phyloP scores from a whole-genome alignment of 2,329 filamentous ascomycete genomes.

The Rhynchosporium secalis region DNA sequence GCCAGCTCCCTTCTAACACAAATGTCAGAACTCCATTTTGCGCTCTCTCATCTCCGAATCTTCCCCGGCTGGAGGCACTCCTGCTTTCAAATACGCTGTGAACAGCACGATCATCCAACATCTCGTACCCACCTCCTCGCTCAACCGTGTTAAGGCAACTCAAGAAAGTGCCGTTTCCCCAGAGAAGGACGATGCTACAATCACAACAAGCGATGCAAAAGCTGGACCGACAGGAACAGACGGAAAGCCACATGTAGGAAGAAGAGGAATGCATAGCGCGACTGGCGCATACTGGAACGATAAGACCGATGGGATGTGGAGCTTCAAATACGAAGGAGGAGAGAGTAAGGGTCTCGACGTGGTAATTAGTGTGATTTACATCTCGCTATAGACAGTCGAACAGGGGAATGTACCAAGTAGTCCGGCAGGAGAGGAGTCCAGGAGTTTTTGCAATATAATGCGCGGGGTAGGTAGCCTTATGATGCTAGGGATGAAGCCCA shows the following conservation, averaged over 20 bases:
- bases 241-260: conserved; percentile 72
- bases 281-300: conserved; percentile 88
- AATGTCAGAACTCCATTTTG: conserved; percentile 70
- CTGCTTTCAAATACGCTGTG: conserved; percentile 88
- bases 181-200: conserved; percentile 47
- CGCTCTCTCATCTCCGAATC: conserved; percentile 76
- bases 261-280: conserved; percentile 87
- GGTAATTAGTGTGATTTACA: conserved; percentile 76
- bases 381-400: conserved; percentile 42
- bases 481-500: neutral
- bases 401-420: conserved; percentile 4
- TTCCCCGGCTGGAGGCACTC: conserved; percentile 57
- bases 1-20: conserved; percentile 20
- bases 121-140: conserved; percentile 65
- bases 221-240: conserved; percentile 53
- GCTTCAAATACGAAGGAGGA: conserved; percentile 76
- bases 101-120: conserved; percentile 99
- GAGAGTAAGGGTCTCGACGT: conserved; percentile 68
- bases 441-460: conserved; percentile 2
- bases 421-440: conserved; percentile 5
- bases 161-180: conserved; percentile 34
- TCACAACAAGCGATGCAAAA: conserved; percentile 54
- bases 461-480: conserved; percentile 18
- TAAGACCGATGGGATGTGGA: conserved; percentile 88
- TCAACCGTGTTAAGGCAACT: conserved; percentile 59